Percentiles rank a stretch among this genome's conserved stretches.
Conservation (phyloP, 345 rosid genomes). For the Brassica cretica region DNA sequence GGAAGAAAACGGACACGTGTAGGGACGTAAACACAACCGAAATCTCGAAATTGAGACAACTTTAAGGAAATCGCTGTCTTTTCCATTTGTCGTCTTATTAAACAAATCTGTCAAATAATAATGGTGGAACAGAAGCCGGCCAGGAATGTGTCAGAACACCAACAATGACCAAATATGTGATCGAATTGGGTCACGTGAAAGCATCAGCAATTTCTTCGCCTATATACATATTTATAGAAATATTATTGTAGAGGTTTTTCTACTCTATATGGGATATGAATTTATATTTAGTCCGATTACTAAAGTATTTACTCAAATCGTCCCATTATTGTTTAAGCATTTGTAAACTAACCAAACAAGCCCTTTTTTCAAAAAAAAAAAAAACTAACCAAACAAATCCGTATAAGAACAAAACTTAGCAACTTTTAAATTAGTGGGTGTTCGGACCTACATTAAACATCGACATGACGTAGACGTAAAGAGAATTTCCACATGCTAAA, state of each 20-base stretch:
- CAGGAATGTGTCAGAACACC: neutral
- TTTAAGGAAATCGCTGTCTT: neutral
- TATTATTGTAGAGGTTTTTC: neutral
- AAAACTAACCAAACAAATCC: neutral
- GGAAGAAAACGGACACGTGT: neutral
- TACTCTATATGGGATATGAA: neutral
- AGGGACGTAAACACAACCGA: neutral
- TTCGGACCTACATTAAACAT: slow-evolving; percentile 10
- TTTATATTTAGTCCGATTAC: neutral
- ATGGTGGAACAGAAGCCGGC: neutral
- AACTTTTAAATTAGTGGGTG: neutral
- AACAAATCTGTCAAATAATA: neutral
- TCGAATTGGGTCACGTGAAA: neutral
- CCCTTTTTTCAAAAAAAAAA: too few species aligned
- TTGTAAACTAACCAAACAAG: neutral
- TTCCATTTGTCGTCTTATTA: neutral
- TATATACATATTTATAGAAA: neutral
- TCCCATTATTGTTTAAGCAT: neutral
- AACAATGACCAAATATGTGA: neutral
- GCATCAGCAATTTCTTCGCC: neutral
- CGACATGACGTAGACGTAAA: neutral
- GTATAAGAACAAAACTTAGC: neutral
- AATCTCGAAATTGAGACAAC: neutral
- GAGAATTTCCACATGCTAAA: neutral
- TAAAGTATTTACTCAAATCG: neutral